A percentile compares a stretch with the other conserved stretches of the same genome.
These are phyloP conservation scores for Trypanosoma congolense DNA, from an alignment of 208 protist genomes.

Conservation along the genomic window DNA sequence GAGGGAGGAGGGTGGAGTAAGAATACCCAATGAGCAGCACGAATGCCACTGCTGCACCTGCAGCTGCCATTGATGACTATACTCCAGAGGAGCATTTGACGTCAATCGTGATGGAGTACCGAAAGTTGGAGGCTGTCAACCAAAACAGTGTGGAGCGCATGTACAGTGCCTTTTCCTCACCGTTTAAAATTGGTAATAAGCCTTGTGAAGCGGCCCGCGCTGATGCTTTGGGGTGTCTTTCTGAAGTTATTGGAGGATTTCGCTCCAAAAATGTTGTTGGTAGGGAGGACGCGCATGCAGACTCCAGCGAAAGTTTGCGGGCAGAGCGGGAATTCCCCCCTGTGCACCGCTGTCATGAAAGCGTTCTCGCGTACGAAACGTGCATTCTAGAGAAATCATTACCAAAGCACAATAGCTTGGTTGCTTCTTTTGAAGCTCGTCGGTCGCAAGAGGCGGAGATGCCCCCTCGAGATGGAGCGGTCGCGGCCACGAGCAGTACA, in stretches of 20 bases:
- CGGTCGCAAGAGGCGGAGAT: constrained; percentile 5
- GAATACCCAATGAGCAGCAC: constrained; percentile 1
- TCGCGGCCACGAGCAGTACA: background rate
- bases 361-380: constrained; percentile 37
- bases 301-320: background rate
- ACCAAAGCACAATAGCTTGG: constrained; percentile 39
- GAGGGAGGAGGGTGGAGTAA: background rate
- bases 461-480: background rate
- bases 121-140: constrained; percentile 52
- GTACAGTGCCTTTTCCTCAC: constrained; percentile 51
- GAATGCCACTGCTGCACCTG: too few species aligned
- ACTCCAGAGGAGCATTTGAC: constrained; percentile 60
- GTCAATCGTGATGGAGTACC: constrained; percentile 51
- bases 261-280: background rate
- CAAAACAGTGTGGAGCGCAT: constrained; percentile 56
- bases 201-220: constrained; percentile 48
- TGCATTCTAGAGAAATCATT: constrained; percentile 56
- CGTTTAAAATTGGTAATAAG: constrained; percentile 64
- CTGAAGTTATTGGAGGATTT: constrained; percentile 29
- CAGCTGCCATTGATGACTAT: constrained; percentile 31
- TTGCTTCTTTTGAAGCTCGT: constrained; percentile 35
- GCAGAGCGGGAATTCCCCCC: constrained; percentile 10
- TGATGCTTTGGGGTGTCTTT: constrained; percentile 58
- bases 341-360: constrained; percentile 54
- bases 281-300: background rate